Conservation (phyloP, 1,284 basidiomycete genomes). For the Ustilago curta region DNA sequence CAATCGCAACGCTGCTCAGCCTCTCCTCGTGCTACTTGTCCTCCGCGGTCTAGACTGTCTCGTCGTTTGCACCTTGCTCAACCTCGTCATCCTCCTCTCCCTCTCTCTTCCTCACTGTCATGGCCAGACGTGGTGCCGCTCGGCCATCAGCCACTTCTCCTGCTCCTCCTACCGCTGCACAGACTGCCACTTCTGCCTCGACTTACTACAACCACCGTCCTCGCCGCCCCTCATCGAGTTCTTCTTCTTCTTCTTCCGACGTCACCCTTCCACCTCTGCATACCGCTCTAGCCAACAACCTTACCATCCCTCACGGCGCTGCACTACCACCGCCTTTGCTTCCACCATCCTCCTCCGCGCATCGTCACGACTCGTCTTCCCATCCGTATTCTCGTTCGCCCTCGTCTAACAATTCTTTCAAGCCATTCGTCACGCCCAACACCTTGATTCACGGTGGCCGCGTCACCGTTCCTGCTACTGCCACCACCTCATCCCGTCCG, state of each 20-base stretch:
- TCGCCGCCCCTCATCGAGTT: constrained; percentile 8
- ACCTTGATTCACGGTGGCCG: constrained; percentile 16
- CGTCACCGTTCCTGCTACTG: constrained; percentile 9
- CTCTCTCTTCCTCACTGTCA: constrained; percentile 10
- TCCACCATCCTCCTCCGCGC: constrained; percentile 11
- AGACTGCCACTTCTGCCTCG: constrained; percentile 1
- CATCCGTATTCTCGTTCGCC: constrained; percentile 4
- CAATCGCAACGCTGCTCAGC: background rate
- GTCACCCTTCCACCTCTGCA: constrained; percentile 35
- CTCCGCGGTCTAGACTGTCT: no score
- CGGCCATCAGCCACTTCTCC: constrained; percentile 13
- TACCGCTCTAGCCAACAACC: constrained; percentile 19
- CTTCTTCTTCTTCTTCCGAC: constrained; percentile 24
- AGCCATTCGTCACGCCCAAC: background rate
- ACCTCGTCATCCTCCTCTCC: background rate
- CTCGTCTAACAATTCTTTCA: constrained; percentile 1
- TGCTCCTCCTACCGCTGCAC: constrained; percentile 4
- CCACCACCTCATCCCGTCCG: constrained; percentile 2
- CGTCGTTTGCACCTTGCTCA: background rate
- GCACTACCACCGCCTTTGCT: constrained; percentile 33
- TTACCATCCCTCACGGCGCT: constrained; percentile 16
- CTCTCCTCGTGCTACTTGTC: background rate
- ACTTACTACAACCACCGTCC: constrained; percentile 1
- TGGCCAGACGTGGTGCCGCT: constrained; percentile 25
- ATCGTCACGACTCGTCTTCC: constrained; percentile 11